Conservation (phyloP, 2,329 filamentous ascomycete genomes). For the Simplicillium sp. region DNA sequence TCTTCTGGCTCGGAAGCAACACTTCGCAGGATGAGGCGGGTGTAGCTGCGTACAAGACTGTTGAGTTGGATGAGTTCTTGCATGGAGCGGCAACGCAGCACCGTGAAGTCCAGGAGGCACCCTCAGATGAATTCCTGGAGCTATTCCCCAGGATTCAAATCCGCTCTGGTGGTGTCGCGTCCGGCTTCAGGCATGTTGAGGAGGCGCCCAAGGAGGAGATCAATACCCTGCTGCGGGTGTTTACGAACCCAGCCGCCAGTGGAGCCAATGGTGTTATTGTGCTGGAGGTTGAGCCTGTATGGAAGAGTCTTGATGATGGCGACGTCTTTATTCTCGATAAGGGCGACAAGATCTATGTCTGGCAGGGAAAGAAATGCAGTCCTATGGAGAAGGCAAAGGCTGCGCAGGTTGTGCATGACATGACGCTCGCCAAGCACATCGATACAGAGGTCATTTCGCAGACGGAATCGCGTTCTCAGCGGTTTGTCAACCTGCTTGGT, state of each 20-base stretch:
- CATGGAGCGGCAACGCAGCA: constrained; percentile 53
- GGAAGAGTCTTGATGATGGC: constrained; percentile 51
- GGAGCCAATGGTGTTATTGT: constrained; percentile 43
- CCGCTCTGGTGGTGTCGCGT: constrained; percentile 47
- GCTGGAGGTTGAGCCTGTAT: constrained; percentile 53
- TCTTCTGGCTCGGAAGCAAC: constrained; percentile 59
- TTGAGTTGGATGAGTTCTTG: constrained; percentile 60
- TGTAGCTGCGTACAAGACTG: constrained; percentile 61
- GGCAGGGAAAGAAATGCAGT: constrained; percentile 56
- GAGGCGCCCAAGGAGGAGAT: constrained; percentile 29
- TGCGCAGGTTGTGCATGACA: constrained; percentile 56
- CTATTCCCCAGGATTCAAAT: constrained; percentile 54
- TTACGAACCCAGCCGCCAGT: constrained; percentile 42
- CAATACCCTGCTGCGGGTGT: constrained; percentile 49
- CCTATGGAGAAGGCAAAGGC: constrained; percentile 63
- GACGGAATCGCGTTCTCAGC: constrained; percentile 42
- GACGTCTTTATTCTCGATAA: constrained; percentile 59
- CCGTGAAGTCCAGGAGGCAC: constrained; percentile 50
- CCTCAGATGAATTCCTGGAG: constrained; percentile 49
- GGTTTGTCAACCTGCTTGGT: constrained; percentile 47
- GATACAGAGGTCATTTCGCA: constrained; percentile 59
- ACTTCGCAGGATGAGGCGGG: constrained; percentile 62
- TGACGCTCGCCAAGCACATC: constrained; percentile 53
- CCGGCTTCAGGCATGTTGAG: constrained; percentile 57
- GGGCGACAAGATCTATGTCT: constrained; percentile 57